These are phyloP conservation scores for Pichia sp. DNA, from an alignment of 1,139 yeast genomes.

Conservation along the genomic window DNA sequence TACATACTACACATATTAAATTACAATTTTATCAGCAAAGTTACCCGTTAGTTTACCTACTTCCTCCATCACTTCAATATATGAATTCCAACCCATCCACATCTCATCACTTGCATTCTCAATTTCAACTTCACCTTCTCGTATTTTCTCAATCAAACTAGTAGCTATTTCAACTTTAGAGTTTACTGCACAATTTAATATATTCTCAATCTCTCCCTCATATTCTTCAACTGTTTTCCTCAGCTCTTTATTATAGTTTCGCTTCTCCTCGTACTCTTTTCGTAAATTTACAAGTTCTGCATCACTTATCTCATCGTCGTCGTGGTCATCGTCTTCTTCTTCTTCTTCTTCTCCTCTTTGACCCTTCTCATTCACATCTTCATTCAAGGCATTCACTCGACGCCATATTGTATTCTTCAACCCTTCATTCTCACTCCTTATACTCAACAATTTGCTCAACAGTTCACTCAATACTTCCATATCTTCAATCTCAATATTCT, in stretches of 20 bases:
- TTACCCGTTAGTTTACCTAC: background rate
- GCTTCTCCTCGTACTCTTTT: constrained; percentile 11
- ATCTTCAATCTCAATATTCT: constrained; percentile 19
- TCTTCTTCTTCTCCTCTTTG: background rate
- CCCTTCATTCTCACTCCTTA: constrained; percentile 17
- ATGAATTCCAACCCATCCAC: constrained; percentile 10
- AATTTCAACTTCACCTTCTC: constrained; percentile 1
- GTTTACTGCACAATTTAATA: constrained; percentile 16
- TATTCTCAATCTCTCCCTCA: constrained; percentile 16
- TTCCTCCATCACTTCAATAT: constrained; percentile 2
- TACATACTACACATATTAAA: background rate
- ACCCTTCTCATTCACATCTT: background rate
- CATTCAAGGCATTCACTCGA: constrained; percentile 15
- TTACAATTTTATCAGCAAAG: background rate
- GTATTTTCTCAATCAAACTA: background rate
- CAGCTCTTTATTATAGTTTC: constrained; percentile 20
- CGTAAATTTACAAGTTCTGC: background rate
- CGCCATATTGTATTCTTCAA: constrained; percentile 24
- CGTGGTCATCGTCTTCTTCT: too few species aligned
- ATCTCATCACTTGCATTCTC: constrained; percentile 5
- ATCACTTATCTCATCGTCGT: background rate
- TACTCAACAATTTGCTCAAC: constrained; percentile 18
- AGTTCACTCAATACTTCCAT: constrained; percentile 18
- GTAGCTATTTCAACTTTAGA: constrained; percentile 4
- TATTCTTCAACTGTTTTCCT: constrained; percentile 19